phyloP scores from a whole-genome alignment of 2,329 filamentous ascomycete genomes.

The Xylariaceae sp. region DNA sequence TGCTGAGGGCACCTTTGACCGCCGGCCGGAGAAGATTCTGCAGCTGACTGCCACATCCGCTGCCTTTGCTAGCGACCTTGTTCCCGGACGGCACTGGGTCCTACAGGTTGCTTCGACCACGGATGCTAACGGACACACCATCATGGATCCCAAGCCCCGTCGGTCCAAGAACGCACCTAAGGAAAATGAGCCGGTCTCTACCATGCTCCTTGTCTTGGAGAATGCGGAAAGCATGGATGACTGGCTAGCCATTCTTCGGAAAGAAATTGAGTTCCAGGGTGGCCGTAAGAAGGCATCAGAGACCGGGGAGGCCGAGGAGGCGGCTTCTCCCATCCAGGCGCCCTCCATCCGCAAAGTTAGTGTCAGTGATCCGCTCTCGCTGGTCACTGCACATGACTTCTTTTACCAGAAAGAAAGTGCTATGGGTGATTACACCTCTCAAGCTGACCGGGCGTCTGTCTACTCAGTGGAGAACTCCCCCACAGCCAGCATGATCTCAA shows the following conservation, averaged over 20 bases:
- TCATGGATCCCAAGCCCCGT: conserved; percentile 53
- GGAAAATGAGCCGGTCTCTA: conserved; percentile 54
- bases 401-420: conserved; percentile 31
- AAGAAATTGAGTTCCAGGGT: conserved; percentile 64
- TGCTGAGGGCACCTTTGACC: conserved; percentile 63
- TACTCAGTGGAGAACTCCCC: conserved; percentile 51
- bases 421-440: conserved; percentile 23
- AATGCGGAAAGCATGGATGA: conserved; percentile 67
- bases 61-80: conserved; percentile 73
- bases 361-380: conserved; percentile 45
- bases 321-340: conserved; percentile 32
- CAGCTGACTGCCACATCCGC: conserved; percentile 69
- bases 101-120: conserved; percentile 66
- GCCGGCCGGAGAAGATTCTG: conserved; percentile 68
- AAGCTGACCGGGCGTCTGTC: conserved; percentile 34
- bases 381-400: conserved; percentile 35
- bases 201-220: conserved; percentile 68
- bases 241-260: conserved; percentile 65
- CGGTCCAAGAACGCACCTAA: conserved; percentile 61
- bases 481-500: conserved; percentile 52
- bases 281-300: conserved; percentile 60
- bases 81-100: conserved; percentile 76
- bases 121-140: conserved; percentile 50
- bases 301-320: conserved; percentile 47
- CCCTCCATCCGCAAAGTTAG: conserved; percentile 44